Evolutionary conservation across 345 rosid genomes (phyloP), one percentile per base, ranked within the genome.

Genomic region (Murraya koenigii): DNA sequence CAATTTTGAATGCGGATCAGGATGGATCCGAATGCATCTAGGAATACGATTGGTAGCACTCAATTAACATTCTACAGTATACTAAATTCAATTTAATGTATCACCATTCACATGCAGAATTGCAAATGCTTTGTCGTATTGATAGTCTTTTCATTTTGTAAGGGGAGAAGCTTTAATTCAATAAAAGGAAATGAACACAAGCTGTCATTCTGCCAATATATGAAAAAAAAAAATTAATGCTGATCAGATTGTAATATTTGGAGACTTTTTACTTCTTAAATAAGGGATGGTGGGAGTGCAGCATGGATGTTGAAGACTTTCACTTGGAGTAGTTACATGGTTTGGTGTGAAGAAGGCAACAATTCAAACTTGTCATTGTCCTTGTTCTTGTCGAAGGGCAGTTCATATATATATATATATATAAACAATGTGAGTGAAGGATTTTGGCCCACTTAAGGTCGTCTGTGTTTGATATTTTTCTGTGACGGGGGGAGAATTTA

Each of bases 281-380:
- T 32, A 52, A 22, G 64, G 33, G 69, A 74, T 17, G 32, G 8
- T 35, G 66, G 81, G 58, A 61, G 69, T 77, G 59, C 36, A 68
- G 28, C 49, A 2, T 44, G 49, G 49, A 44, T 44, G 73, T 26
- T 47, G 47, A 55, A 64, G 71, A 58, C 58, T 69, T 77, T 74
- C 52, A 20, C 44, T 26, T 2, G 75, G 82, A 75, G 80, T 66
- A 36, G 84, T 77, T 78, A 58, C 78, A 71, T 56, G 78, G 66
- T 78, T 82, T 82, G 71, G 79, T 74, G 85, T 47, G 82, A 74
- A 77, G 67, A n/a, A 23, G 81, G 71, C 38, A 36, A 30, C 33
- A 75, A 65, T 76, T 79, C 76, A 80, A 80, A 62, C 66, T 36
- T 52, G 82, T 74, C 80, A 79, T 66, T 71, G 63, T 78, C 63